Evolutionary conservation across 164 flowering plant genomes (phyloP).

Genomic region (Umbilicus rupestris): DNA sequence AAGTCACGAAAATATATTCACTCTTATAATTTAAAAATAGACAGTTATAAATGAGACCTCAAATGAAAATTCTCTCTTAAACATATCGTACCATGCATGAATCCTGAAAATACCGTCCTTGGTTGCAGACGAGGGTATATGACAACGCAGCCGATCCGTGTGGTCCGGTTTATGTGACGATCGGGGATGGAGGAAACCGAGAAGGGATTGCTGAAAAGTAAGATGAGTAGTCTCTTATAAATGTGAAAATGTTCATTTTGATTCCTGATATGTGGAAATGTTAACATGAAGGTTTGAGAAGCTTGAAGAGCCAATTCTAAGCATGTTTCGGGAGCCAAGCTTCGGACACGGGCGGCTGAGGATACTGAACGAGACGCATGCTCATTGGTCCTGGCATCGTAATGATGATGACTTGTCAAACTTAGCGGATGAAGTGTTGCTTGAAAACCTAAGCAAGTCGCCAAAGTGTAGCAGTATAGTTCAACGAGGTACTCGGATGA

Average conservation of each 20-base stretch:
- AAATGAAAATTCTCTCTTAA: too few species aligned
- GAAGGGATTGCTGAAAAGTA: slow-evolving; percentile 74
- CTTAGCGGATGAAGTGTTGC: slow-evolving; percentile 48
- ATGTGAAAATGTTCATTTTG: not conserved
- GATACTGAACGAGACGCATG: slow-evolving; percentile 46
- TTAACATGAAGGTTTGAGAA: slow-evolving; percentile 23
- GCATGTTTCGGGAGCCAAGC: slow-evolving; percentile 61
- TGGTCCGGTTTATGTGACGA: slow-evolving; percentile 66
- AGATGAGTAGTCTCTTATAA: slow-evolving; percentile 10
- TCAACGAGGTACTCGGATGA: not conserved
- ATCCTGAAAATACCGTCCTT: too few species aligned
- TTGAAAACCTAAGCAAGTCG: slow-evolving; percentile 28
- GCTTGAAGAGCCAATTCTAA: slow-evolving; percentile 35
- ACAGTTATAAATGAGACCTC: too few species aligned
- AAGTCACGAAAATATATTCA: too few species aligned
- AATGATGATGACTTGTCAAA: slow-evolving; percentile 48
- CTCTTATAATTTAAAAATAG: too few species aligned
- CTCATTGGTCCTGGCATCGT: slow-evolving; percentile 84
- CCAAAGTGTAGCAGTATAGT: slow-evolving; percentile 7
- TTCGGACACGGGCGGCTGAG: slow-evolving; percentile 75
- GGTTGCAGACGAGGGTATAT: slow-evolving; percentile 56
- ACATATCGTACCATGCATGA: too few species aligned
- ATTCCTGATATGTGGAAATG: not conserved
- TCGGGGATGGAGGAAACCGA: slow-evolving; percentile 91
- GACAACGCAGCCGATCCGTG: slow-evolving; percentile 42